A percentile compares a stretch with the other conserved stretches of the same genome.
Conservation (phyloP, 179 eudicot species). For the Carnegiea gigantea region DNA sequence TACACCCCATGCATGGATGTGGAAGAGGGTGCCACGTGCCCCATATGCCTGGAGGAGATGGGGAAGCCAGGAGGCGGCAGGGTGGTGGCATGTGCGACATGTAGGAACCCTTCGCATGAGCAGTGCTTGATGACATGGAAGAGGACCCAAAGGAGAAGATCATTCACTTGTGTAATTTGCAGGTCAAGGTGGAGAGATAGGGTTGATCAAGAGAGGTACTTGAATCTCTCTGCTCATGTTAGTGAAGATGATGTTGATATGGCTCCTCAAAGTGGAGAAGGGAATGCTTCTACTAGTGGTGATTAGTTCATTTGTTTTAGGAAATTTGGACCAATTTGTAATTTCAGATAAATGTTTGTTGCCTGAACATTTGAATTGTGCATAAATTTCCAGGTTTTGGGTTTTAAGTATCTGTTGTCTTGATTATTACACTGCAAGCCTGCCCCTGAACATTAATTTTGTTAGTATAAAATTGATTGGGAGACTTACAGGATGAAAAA, state of each 20-base stretch:
- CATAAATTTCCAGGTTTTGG: conserved; percentile 1
- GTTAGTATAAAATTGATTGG: background rate
- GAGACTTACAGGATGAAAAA: background rate
- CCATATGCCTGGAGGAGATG: conserved; percentile 89
- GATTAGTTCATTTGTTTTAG: background rate
- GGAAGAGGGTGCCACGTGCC: conserved; percentile 59
- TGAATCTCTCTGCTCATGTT: conserved; percentile 74
- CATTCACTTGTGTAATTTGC: conserved; percentile 76
- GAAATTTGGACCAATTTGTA: background rate
- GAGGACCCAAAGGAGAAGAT: conserved; percentile 58
- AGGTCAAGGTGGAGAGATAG: conserved; percentile 70
- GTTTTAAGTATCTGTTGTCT: background rate
- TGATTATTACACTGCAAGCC: background rate
- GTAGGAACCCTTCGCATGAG: conserved; percentile 71
- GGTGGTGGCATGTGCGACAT: conserved; percentile 66
- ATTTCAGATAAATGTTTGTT: background rate
- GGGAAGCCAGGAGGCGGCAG: conserved; percentile 33
- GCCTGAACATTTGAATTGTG: conserved; percentile 5
- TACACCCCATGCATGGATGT: conserved; percentile 14
- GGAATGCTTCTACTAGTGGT: conserved; percentile 8
- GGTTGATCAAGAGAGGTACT: conserved; percentile 48
- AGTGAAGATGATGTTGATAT: conserved; percentile 37
- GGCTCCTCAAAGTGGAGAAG: conserved; percentile 4
- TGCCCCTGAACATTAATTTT: background rate
- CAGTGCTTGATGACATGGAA: conserved; percentile 81